Conservation (phyloP, 177 flowering plant genomes). For the Tripterygium wilfordii region DNA sequence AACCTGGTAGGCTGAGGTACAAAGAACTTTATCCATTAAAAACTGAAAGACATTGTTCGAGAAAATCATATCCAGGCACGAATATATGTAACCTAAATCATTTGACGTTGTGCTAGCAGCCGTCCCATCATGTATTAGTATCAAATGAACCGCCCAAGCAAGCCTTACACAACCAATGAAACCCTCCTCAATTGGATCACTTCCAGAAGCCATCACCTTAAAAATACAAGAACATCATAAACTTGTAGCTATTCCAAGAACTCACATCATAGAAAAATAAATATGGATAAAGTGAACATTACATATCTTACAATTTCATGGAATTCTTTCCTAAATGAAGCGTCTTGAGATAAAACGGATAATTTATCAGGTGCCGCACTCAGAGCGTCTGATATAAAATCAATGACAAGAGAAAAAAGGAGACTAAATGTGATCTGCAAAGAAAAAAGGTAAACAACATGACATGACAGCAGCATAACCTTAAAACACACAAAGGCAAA, state of each 20-base stretch:
- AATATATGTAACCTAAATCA: conserved; percentile 44
- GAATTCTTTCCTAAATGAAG: conserved; percentile 71
- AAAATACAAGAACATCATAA: conserved; percentile 10
- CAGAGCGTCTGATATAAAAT: conserved; percentile 87
- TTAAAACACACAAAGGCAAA: too few species aligned
- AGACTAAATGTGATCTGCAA: conserved; percentile 78
- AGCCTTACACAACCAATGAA: conserved; percentile 69
- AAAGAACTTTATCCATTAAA: conserved; percentile 74
- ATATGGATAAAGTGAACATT: background rate
- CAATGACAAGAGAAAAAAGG: conserved; percentile 73
- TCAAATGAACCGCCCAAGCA: conserved; percentile 88
- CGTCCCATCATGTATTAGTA: conserved; percentile 58
- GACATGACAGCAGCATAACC: conserved; percentile 4
- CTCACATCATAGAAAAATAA: background rate
- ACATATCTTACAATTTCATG: conserved; percentile 69
- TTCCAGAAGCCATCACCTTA: conserved; percentile 66
- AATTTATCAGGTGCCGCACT: conserved; percentile 67
- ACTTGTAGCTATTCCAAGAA: background rate
- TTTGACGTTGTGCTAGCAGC: conserved; percentile 42
- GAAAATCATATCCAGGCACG: conserved; percentile 71
- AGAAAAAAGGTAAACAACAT: conserved; percentile 6
- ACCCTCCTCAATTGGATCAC: conserved; percentile 62
- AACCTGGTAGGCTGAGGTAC: conserved; percentile 91
- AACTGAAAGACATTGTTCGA: conserved; percentile 81
- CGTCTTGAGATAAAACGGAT: conserved; percentile 62